These are phyloP conservation scores for Ophiostoma populinum DNA, from an alignment of 2,329 filamentous ascomycete species.

Conservation along the genomic window DNA sequence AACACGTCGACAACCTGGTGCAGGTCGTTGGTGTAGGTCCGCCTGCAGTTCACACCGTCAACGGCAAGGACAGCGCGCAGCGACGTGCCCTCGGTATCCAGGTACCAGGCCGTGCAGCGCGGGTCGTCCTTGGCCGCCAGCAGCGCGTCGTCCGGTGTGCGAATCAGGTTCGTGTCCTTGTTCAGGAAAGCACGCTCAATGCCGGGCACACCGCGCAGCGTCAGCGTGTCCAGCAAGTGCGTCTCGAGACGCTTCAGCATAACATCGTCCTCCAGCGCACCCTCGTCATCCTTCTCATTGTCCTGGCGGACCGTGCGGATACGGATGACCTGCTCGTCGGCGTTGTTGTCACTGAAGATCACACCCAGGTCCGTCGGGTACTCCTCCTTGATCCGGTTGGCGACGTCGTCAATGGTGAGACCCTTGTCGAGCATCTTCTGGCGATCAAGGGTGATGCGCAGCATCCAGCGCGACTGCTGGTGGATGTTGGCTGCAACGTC, in stretches of 20 bases:
- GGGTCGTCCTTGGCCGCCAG: conserved; percentile 56
- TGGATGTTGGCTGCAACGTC: conserved; percentile 45
- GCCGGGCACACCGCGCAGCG: conserved; percentile 75
- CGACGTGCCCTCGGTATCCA: conserved; percentile 85
- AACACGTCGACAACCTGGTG: conserved; percentile 90
- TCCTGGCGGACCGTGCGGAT: conserved; percentile 60
- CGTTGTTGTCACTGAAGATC: conserved; percentile 96
- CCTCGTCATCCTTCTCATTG: conserved; percentile 57
- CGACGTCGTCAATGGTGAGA: conserved; percentile 80
- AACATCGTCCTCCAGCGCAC: conserved; percentile 60
- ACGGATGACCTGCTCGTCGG: conserved; percentile 85
- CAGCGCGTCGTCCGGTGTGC: conserved; percentile 52
- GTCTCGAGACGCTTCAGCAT: conserved; percentile 85
- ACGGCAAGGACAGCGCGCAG: conserved; percentile 72
- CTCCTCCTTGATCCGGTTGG: conserved; percentile 71
- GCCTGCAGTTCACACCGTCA: conserved; percentile 68
- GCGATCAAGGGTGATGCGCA: conserved; percentile 83
- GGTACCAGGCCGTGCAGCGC: conserved; percentile 78
- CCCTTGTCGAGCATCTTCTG: conserved; percentile 93
- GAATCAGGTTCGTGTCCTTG: conserved; percentile 53
- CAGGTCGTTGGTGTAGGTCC: conserved; percentile 90
- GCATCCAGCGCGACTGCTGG: conserved; percentile 82
- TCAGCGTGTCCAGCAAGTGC: conserved; percentile 80
- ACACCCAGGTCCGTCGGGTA: conserved; percentile 75
- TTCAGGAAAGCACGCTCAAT: conserved; percentile 90